phyloP scores from a whole-genome alignment of 106 monocot genomes.

The Vanilla planifolia region DNA sequence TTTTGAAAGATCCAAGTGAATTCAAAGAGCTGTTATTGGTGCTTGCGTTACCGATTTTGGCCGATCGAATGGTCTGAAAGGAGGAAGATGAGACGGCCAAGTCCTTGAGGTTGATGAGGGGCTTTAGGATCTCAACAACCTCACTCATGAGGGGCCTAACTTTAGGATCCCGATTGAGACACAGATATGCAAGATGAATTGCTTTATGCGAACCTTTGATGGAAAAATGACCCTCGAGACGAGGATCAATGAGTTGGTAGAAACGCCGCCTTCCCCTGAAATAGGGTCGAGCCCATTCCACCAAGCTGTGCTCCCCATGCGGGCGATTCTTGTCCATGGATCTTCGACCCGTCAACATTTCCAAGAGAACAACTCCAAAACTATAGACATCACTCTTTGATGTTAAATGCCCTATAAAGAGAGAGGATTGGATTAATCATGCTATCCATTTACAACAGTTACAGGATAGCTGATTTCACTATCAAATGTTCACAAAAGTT shows the following conservation, averaged over 20 bases:
- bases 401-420: constrained; percentile 19
- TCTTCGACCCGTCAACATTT: constrained; percentile 22
- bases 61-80: constrained; percentile 27
- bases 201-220: constrained; percentile 37
- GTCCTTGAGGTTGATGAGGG: constrained; percentile 40
- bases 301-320: constrained; percentile 18
- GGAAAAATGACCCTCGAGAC: constrained; percentile 23
- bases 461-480: too few species aligned
- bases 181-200: constrained; percentile 27
- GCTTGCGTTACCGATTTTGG: constrained; percentile 18
- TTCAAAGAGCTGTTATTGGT: constrained; percentile 21
- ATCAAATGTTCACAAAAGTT: too few species aligned
- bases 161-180: constrained; percentile 39
- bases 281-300: constrained; percentile 25
- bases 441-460: too few species aligned
- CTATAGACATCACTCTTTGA: constrained; percentile 32
- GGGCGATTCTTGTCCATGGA: constrained; percentile 32
- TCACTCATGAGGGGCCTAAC: constrained; percentile 40
- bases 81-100: constrained; percentile 32
- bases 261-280: constrained; percentile 19
- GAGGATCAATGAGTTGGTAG: constrained; percentile 23
- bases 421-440: too few species aligned
- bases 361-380: constrained; percentile 23
- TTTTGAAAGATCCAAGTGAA: constrained; percentile 8
- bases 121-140: constrained; percentile 36